These are phyloP conservation scores for Mortierella sp. DNA, from an alignment of 371 early-diverging fungal genomes.

Conservation along the genomic window DNA sequence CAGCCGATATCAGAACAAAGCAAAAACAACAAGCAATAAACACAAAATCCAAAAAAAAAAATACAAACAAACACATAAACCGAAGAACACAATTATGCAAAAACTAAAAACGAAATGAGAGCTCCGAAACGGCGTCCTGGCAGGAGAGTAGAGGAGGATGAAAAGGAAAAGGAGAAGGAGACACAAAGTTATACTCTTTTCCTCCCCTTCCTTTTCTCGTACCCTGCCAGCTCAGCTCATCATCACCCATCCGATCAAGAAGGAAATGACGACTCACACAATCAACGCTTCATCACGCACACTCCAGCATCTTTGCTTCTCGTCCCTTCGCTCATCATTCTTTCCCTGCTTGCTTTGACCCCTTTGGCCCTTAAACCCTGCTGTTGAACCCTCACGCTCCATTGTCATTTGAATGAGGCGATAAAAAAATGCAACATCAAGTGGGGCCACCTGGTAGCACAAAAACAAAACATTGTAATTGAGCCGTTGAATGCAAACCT, in stretches of 20 bases:
- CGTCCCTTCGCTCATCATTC: no score
- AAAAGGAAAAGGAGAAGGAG: neutral
- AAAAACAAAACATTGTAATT: neutral
- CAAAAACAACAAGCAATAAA: no score
- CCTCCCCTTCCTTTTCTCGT: neutral
- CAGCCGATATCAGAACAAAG: neutral
- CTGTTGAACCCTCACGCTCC: no score
- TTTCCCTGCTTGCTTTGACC: no score
- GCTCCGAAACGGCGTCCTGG: neutral
- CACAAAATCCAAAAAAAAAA: no score
- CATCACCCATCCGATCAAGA: neutral
- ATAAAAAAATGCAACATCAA: no score
- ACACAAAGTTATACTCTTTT: neutral
- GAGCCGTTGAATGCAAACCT: neutral
- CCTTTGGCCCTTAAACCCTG: no score
- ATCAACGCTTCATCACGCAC: no score
- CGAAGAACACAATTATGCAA: no score
- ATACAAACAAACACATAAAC: no score
- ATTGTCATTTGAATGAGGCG: no score
- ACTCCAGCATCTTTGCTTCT: no score
- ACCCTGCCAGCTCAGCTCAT: neutral
- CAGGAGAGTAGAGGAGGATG: neutral
- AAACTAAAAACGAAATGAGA: neutral
- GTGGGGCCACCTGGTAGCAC: neutral
- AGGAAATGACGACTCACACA: neutral